Conservation (phyloP, 495 filamentous ascomycete species). For the Jackrogersella multiformis region DNA sequence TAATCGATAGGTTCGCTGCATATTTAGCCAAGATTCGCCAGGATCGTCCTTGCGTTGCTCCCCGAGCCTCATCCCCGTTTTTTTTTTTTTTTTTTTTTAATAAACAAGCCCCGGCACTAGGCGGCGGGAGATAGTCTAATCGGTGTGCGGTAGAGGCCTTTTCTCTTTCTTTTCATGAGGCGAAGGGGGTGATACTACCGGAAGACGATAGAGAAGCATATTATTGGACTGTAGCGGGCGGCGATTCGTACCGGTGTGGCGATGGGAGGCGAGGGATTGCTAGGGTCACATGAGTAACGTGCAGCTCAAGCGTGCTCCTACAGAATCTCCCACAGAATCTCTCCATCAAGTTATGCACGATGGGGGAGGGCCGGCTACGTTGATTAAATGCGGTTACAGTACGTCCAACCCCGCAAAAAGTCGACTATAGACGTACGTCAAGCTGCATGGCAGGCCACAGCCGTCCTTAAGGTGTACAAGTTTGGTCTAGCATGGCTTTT, state of each 20-base stretch:
- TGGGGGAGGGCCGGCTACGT: conserved; percentile 15
- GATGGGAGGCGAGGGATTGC: conserved; percentile 38
- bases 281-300: conserved; percentile 46
- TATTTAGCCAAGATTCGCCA: conserved; percentile 21
- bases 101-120: conserved; percentile 24
- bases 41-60: conserved; percentile 26
- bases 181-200: conserved; percentile 34
- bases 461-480: conserved; percentile 17
- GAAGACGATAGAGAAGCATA: conserved; percentile 22
- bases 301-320: conserved; percentile 30
- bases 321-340: conserved; percentile 20
- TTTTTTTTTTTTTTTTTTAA: too few species aligned
- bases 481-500: conserved; percentile 27
- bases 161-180: not conserved
- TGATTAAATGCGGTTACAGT: conserved; percentile 33
- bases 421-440: conserved; percentile 34
- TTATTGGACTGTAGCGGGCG: conserved; percentile 27
- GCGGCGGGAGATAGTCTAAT: conserved; percentile 16
- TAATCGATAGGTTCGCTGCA: conserved; percentile 13
- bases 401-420: conserved; percentile 38
- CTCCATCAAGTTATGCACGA: conserved; percentile 26
- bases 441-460: conserved; percentile 33
- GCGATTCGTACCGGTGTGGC: conserved; percentile 45
- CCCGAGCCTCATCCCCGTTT: conserved; percentile 28
- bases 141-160: conserved; percentile 18